Percentiles rank a stretch among this genome's conserved stretches.
These are phyloP conservation scores for Bolboschoenus planiculmis DNA, from an alignment of 176 grass and related monocot genomes.

Conservation along the genomic window DNA sequence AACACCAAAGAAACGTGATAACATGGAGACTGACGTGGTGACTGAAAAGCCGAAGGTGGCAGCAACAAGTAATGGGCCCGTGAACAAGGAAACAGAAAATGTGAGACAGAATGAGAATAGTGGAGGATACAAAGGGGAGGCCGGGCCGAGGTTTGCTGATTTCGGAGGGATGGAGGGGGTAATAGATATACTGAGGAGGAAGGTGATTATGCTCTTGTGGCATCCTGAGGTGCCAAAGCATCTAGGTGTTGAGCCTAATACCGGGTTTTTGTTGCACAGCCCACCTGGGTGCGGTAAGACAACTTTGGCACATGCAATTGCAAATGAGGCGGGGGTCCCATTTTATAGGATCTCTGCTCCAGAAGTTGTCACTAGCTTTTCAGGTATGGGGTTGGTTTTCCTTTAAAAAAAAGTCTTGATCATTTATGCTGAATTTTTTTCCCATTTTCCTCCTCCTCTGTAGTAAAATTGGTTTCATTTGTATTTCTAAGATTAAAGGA, in stretches of 20 bases:
- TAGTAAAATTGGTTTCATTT: neutral
- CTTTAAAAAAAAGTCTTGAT: neutral
- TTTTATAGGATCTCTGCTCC: conserved; percentile 84
- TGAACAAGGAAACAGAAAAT: neutral
- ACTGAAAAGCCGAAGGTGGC: conserved; percentile 32
- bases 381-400: conserved; percentile 31
- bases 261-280: conserved; percentile 61
- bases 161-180: conserved; percentile 59
- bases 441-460: neutral
- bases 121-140: neutral
- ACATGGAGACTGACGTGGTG: conserved; percentile 47
- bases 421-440: neutral
- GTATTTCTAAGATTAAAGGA: neutral
- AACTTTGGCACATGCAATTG: conserved; percentile 70
- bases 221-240: conserved; percentile 49
- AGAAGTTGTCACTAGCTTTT: conserved; percentile 64
- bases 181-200: conserved; percentile 63
- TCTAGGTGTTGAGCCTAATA: conserved; percentile 60
- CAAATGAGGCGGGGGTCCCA: conserved; percentile 63
- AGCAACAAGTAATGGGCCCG: conserved; percentile 7
- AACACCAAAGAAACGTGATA: conserved; percentile 14
- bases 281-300: conserved; percentile 85
- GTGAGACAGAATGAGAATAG: neutral
- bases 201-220: conserved; percentile 65
- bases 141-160: conserved; percentile 40